These are phyloP conservation scores for Graphium sp. DNA, from an alignment of 2,329 filamentous ascomycete species.

Conservation along the genomic window DNA sequence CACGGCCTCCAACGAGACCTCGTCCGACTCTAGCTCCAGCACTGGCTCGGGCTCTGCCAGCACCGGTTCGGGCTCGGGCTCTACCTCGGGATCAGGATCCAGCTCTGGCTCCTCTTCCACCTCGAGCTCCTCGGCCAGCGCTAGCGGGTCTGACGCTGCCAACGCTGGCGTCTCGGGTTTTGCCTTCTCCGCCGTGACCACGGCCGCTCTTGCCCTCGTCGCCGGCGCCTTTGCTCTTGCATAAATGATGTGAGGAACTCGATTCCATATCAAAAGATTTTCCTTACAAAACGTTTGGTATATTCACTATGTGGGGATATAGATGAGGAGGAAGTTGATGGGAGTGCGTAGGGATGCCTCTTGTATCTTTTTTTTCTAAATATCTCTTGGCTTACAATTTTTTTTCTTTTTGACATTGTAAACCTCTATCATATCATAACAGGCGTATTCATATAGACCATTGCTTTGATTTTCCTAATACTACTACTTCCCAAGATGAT, in stretches of 20 bases:
- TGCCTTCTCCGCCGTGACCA: slow-evolving; percentile 1
- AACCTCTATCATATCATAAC: too few relatives aligned
- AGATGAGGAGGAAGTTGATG: not conserved
- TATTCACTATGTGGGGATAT: not conserved
- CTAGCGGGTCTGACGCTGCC: not conserved
- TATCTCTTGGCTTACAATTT: not conserved
- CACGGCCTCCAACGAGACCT: not conserved
- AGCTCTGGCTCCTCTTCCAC: not conserved
- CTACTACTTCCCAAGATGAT: too few relatives aligned
- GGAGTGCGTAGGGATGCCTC: not conserved
- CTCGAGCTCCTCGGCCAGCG: not conserved
- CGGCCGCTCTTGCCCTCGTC: slow-evolving; percentile 2
- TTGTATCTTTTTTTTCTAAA: not conserved
- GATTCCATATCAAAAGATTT: not conserved
- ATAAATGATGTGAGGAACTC: not conserved
- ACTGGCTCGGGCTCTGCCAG: slow-evolving; percentile 1
- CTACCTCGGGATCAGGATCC: not conserved
- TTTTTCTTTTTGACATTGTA: too few relatives aligned
- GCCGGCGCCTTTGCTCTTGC: slow-evolving; percentile 3
- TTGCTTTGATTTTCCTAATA: too few relatives aligned
- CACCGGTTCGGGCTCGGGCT: slow-evolving; percentile 1
- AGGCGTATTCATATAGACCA: too few relatives aligned
- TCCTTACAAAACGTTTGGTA: not conserved
- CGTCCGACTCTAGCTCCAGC: not conserved
- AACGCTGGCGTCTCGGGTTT: not conserved